Conservation (phyloP, 148 eudicot genomes). For the Camellia granthamiana region DNA sequence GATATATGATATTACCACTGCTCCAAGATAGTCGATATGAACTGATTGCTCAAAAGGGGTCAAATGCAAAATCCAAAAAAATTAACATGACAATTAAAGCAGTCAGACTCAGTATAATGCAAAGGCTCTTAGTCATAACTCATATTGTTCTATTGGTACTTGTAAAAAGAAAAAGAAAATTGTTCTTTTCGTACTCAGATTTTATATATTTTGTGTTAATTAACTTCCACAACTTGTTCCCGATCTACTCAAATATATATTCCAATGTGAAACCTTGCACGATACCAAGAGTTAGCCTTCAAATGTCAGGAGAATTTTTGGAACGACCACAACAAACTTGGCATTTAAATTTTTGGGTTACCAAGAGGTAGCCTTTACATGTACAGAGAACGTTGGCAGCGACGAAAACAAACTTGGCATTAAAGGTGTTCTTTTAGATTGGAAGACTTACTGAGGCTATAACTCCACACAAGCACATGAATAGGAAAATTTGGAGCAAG, state of each 20-base stretch:
- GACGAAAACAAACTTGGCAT: background rate
- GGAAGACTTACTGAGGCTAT: slow-evolving; percentile 63
- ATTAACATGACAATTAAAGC: background rate
- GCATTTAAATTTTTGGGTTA: no score
- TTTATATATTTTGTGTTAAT: background rate
- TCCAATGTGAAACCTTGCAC: background rate
- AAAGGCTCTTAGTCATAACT: background rate
- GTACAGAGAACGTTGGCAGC: slow-evolving; percentile 3
- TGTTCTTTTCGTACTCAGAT: background rate
- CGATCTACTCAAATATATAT: background rate
- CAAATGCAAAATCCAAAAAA: slow-evolving; percentile 5
- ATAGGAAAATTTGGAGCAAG: slow-evolving; percentile 68
- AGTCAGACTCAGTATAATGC: background rate
- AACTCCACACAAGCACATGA: slow-evolving; percentile 75
- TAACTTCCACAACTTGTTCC: background rate
- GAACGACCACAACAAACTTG: no score
- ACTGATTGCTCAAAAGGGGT: background rate
- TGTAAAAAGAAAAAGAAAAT: background rate
- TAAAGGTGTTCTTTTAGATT: background rate
- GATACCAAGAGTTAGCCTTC: no score
- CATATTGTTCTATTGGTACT: no score
- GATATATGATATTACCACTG: background rate
- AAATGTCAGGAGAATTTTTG: no score
- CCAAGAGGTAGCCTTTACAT: background rate
- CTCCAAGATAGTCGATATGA: background rate